Percentiles rank a stretch among this genome's conserved stretches.
Conservation (phyloP, 139 green algal species). For the Micractinium sp. region DNA sequence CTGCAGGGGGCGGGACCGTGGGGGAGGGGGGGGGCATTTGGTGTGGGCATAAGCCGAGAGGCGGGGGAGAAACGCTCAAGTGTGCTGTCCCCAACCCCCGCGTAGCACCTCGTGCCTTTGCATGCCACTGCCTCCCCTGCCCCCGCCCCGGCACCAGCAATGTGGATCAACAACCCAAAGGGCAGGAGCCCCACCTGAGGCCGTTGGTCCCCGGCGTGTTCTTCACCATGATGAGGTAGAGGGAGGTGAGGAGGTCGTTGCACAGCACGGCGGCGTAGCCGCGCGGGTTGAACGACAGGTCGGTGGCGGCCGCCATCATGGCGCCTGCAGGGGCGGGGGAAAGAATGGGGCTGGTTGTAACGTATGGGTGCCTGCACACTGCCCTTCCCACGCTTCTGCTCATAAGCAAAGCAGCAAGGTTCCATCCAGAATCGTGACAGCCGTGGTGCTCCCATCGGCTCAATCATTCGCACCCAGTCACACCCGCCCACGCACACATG, state of each 20-base stretch:
- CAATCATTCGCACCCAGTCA: no score
- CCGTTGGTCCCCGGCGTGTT: conserved; percentile 59
- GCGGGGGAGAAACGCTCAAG: no score
- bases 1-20: not conserved
- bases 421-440: no score
- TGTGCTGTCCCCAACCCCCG: no score
- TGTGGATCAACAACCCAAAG: not conserved
- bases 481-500: no score
- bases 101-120: not conserved
- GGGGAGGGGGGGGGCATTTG: no score
- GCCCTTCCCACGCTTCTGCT: no score
- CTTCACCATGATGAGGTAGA: conserved; percentile 82
- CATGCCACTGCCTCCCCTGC: not conserved
- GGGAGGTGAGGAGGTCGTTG: conserved; percentile 72
- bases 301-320: conserved; percentile 68
- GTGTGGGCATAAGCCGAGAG: no score
- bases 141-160: not conserved
- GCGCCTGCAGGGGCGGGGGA: conserved; percentile 50
- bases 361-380: not conserved
- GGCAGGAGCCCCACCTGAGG: conserved; percentile 15
- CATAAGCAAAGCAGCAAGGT: no score
- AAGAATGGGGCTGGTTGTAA: not conserved
- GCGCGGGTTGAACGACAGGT: conserved; percentile 67
- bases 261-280: conserved; percentile 71
- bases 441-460: no score